Conservation (phyloP, 1,284 basidiomycete genomes). For the Tilletia setariae region DNA sequence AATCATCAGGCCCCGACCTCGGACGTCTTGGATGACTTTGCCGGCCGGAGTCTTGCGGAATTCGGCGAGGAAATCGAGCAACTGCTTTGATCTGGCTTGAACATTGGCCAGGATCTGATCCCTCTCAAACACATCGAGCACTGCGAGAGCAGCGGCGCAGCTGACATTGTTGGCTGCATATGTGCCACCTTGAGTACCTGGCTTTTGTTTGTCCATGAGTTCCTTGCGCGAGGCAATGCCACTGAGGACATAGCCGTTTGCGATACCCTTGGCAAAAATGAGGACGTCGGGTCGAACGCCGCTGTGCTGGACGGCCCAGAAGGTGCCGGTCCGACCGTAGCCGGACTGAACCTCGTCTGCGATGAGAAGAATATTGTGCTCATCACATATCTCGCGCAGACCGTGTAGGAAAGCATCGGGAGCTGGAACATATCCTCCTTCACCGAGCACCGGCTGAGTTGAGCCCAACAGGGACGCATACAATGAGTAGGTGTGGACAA, state of each 20-base stretch:
- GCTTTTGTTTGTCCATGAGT: slow-evolving; percentile 72
- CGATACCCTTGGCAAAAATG: slow-evolving; percentile 87
- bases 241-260: slow-evolving; percentile 89
- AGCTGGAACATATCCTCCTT: slow-evolving; percentile 88
- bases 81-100: slow-evolving; percentile 31
- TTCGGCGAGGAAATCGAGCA: slow-evolving; percentile 33
- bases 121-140: slow-evolving; percentile 41
- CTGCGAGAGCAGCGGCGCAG: slow-evolving; percentile 45
- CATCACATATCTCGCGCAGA: slow-evolving; percentile 77
- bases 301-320: slow-evolving; percentile 69
- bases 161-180: slow-evolving; percentile 50
- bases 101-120: slow-evolving; percentile 50
- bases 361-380: slow-evolving; percentile 66
- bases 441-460: slow-evolving; percentile 76
- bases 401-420: slow-evolving; percentile 75
- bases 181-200: slow-evolving; percentile 70
- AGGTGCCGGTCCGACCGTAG: slow-evolving; percentile 82
- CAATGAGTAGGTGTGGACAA: neutral
- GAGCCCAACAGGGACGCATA: neutral
- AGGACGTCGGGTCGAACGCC: slow-evolving; percentile 82
- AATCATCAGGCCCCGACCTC: slow-evolving; percentile 49
- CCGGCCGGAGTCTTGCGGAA: slow-evolving; percentile 34
- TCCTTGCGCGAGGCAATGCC: slow-evolving; percentile 78
- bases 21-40: slow-evolving; percentile 46
- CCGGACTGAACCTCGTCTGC: slow-evolving; percentile 68